Evolutionary conservation across 108 stramenopile genomes (phyloP).

Genomic region (Skeletonema potamos): DNA sequence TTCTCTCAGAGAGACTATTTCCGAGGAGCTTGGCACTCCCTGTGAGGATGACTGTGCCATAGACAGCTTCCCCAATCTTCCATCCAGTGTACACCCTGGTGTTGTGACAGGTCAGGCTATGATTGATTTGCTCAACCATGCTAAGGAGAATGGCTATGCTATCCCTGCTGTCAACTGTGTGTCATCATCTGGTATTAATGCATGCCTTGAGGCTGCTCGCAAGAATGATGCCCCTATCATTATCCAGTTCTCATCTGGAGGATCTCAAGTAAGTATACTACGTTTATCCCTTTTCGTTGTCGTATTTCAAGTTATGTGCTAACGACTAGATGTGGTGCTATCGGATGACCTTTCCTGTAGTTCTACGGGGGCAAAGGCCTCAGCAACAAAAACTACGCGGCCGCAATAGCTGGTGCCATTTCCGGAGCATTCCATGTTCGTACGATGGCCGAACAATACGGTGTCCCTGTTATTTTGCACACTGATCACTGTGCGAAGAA

Average conservation of each 20-base stretch:
- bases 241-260: constrained; percentile 89
- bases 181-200: constrained; percentile 87
- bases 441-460: constrained; percentile 92
- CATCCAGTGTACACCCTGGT: constrained; percentile 78
- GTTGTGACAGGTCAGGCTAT: constrained; percentile 77
- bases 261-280: constrained; percentile 55
- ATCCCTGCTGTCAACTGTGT: constrained; percentile 96
- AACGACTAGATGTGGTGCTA: neutral
- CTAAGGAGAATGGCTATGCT: constrained; percentile 86
- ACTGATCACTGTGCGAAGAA: constrained; percentile 93
- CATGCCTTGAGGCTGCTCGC: constrained; percentile 89
- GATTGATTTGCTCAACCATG: constrained; percentile 75
- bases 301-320: neutral
- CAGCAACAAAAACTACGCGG: constrained; percentile 79
- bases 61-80: constrained; percentile 72
- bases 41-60: constrained; percentile 84
- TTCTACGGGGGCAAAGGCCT: constrained; percentile 92
- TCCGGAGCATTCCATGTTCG: constrained; percentile 93
- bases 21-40: constrained; percentile 67
- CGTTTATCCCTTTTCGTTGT: neutral
- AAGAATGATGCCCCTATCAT: constrained; percentile 90
- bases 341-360: constrained; percentile 7
- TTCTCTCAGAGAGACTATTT: constrained; percentile 37
- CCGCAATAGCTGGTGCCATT: constrained; percentile 88
- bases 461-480: constrained; percentile 94